Evolutionary conservation across 805 yeast species (phyloP), one percentile per base, ranked within the genome.

Genomic region (Saccharomycopsis fodiens): DNA sequence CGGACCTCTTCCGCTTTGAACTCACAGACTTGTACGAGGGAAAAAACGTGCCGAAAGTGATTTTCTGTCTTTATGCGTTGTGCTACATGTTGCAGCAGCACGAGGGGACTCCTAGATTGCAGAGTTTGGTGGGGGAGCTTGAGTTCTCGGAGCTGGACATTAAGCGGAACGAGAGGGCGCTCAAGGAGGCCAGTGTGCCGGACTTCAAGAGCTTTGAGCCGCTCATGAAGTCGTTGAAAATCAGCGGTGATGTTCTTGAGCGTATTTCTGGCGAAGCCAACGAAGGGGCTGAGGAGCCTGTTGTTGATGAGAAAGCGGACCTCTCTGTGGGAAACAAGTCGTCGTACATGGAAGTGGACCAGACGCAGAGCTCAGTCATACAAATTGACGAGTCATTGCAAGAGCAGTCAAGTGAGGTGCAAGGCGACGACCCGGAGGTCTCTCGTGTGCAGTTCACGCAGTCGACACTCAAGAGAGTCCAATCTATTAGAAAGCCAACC

Each of bases 1-100:
- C 97, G 0, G 89, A 85, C 46, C 71, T 88, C 45, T 93, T 89
- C 61, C 74, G 84, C 41, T 93, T 93, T 59, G 98, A 91, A 60
- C 73, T 89, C 48, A 88, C 95, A 3, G 98, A 93, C 62, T 69
- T 93, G 31, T 93, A 88, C 63, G 97, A 93, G 58, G 82, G 82
- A 58, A 89, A 87, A 57, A 85, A 91, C 58, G 75, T 89, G 17
- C 97, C 97, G 13, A 89, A 86, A 58, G 97, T 93, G 21, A 83
- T 93, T 59, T 88, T 87, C 63, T 89, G 97, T 55, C 64, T 93
- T 31, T 96, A 91, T 65, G 96, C 96, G 2, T 65, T 91, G 52
- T 79, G 88, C 39, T 85, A 77, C 54, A 77, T 86, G 60, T 69
- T 93, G 46, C 72, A 81, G 23, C 68, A 67, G 42, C 67, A 64